Conservation (phyloP, 139 green algal genomes). For the Coelastrella sp. region DNA sequence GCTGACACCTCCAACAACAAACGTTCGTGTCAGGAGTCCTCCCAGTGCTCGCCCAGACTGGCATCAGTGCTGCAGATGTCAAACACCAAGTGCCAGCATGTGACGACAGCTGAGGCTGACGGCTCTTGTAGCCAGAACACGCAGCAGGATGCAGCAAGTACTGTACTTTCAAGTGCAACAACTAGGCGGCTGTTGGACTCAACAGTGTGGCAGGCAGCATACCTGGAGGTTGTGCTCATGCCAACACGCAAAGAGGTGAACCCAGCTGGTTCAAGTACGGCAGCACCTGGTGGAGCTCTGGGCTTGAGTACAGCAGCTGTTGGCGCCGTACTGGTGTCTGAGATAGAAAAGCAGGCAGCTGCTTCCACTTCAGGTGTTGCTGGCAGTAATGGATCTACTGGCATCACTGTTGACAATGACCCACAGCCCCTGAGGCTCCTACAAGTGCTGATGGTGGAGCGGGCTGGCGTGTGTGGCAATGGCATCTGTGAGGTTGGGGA, state of each 20-base stretch:
- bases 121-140: background rate
- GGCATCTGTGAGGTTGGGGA: conserved; percentile 71
- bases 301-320: background rate
- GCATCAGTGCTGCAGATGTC: no score
- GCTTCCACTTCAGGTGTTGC: conserved; percentile 1
- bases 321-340: background rate
- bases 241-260: background rate
- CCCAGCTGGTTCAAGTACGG: background rate
- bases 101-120: background rate
- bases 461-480: conserved; percentile 65
- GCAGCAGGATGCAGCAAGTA: no score
- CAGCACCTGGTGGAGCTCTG: background rate
- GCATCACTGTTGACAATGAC: background rate
- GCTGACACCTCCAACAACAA: no score
- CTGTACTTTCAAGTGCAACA: background rate
- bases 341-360: background rate
- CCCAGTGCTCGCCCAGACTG: no score
- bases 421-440: conserved; percentile 39
- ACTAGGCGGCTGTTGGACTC: background rate
- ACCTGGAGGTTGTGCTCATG: background rate
- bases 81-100: no score
- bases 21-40: no score
- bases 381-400: background rate
- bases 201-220: background rate
- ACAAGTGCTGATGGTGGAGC: conserved; percentile 29